Evolutionary conservation across 768 basidiomycete genomes (phyloP), one percentile per base, ranked within the genome.

Genomic region (Leccinum boreale): DNA sequence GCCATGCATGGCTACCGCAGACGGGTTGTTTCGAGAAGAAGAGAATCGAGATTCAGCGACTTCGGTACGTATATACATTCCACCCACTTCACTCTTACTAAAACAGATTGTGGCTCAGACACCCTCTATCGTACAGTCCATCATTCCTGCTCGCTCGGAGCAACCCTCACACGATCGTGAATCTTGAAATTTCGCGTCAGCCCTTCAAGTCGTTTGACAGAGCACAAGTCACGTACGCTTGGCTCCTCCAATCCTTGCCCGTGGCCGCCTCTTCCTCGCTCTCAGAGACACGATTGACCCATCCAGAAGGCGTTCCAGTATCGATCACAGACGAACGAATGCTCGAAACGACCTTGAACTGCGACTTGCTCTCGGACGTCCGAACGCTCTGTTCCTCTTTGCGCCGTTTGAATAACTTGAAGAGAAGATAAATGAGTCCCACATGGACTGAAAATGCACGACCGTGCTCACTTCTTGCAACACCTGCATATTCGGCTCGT

Each of bases 331-430:
- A 89, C 49, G 90, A 75, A 28, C 86, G 78, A 75, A 88, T 89
- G 59, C 85, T 80, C 15, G 78, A 76, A 5, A 94, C 87, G 35
- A 96, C 81, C 75, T 91, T 90, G 80, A 96, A 94, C 61, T 90
- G 86, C 8, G 85, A 84, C 60, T 75, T 76, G 59, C 73, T 73
- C 72, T 80, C 80, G 28, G 74, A 70, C 47, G 68, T 65, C 46
- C 69, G 65, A 26, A 73, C 61, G 28, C 49, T 57, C 9, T 74
- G 75, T 55, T 79, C 77, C 10, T 77, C 80, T 66, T 83, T 82
- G 69, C 84, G 85, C 28, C 77, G 77, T 69, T 82, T 77, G 74
- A 89, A 88, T 39, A 85, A 33, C 83, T 87, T 28, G 12, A 73
- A 52, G 24, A 57, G 26, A 21, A 35, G 8, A 5, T 17, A 21